Percentiles rank a stretch among this genome's conserved stretches.
phyloP scores from a whole-genome alignment of 371 early-diverging fungal species.

The Batkoa obscura region DNA sequence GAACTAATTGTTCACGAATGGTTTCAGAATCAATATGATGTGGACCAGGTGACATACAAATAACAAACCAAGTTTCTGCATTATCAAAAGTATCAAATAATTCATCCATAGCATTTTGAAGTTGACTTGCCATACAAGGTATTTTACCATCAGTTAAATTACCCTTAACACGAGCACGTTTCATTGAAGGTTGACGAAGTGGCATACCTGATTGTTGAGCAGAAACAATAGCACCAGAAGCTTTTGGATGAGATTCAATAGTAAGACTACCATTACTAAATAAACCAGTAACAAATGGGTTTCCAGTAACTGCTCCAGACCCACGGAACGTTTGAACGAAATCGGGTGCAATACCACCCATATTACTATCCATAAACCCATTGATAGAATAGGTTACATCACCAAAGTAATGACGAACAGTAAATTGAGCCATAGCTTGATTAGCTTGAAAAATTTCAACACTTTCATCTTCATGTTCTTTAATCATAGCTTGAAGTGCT shows the following conservation, averaged over 20 bases:
- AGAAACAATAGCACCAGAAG: slow-evolving; percentile 45
- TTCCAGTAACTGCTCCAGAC: slow-evolving; percentile 28
- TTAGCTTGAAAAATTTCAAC: slow-evolving; percentile 20
- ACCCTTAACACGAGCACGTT: slow-evolving; percentile 12
- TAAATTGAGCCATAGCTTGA: slow-evolving; percentile 18
- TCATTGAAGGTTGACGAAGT: slow-evolving; percentile 17
- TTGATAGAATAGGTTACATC: slow-evolving; percentile 51
- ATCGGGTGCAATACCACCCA: slow-evolving; percentile 53
- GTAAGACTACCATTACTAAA: slow-evolving; percentile 63
- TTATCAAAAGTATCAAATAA: slow-evolving; percentile 58
- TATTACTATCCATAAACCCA: slow-evolving; percentile 52
- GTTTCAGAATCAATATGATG: slow-evolving; percentile 7
- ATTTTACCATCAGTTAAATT: slow-evolving; percentile 10
- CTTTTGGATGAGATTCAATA: slow-evolving; percentile 61
- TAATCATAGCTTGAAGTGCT: slow-evolving; percentile 13
- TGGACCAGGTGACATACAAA: slow-evolving; percentile 38
- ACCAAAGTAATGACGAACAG: slow-evolving; percentile 56
- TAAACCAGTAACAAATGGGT: slow-evolving; percentile 57
- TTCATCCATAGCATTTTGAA: slow-evolving; percentile 54
- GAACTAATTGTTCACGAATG: slow-evolving; percentile 39
- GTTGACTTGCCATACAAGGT: slow-evolving; percentile 33
- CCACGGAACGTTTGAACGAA: slow-evolving; percentile 62
- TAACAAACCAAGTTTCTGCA: slow-evolving; percentile 69
- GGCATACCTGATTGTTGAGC: slow-evolving; percentile 41
- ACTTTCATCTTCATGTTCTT: slow-evolving; percentile 11